A percentile compares a stretch with the other conserved stretches of the same genome.
Evolutionary conservation across 257 asterid species (phyloP).

Genomic region (Ocimum tenuiflorum): DNA sequence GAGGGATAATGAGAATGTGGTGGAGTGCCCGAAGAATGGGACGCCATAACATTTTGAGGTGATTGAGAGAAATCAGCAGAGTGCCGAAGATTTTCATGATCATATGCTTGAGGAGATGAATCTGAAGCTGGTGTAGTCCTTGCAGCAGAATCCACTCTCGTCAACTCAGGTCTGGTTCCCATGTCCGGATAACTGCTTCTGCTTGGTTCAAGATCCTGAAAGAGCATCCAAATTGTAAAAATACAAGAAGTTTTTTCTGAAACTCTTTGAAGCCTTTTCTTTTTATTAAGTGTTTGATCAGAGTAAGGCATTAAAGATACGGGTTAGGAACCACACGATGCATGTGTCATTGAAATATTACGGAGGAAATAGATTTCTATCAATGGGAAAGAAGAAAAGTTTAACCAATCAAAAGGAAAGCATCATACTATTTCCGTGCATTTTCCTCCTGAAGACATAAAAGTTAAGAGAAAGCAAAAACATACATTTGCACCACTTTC

Average conservation of each 20-base stretch:
- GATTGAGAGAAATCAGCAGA: slow-evolving; percentile 34
- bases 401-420: too few species aligned
- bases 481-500: slow-evolving; percentile 45
- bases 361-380: too few species aligned
- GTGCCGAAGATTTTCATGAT: slow-evolving; percentile 34
- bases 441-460: too few species aligned
- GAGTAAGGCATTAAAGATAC: too few species aligned
- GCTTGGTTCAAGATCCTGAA: slow-evolving; percentile 51
- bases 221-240: slow-evolving; percentile 6
- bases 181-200: slow-evolving; percentile 31
- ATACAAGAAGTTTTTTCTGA: neutral
- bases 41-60: slow-evolving; percentile 25
- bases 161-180: slow-evolving; percentile 15
- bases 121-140: slow-evolving; percentile 22
- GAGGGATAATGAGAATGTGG: slow-evolving; percentile 28
- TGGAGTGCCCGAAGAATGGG: slow-evolving; percentile 26
- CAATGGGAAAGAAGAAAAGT: too few species aligned
- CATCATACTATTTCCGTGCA: neutral
- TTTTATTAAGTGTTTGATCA: too few species aligned
- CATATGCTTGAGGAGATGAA: slow-evolving; percentile 24
- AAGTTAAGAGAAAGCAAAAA: neutral
- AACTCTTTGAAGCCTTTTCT: too few species aligned
- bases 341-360: too few species aligned
- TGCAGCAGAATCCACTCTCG: slow-evolving; percentile 19
- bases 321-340: too few species aligned